Evolutionary conservation across 2,329 filamentous ascomycete species (phyloP).

Genomic region (Arthrobotrys sinensis): DNA sequence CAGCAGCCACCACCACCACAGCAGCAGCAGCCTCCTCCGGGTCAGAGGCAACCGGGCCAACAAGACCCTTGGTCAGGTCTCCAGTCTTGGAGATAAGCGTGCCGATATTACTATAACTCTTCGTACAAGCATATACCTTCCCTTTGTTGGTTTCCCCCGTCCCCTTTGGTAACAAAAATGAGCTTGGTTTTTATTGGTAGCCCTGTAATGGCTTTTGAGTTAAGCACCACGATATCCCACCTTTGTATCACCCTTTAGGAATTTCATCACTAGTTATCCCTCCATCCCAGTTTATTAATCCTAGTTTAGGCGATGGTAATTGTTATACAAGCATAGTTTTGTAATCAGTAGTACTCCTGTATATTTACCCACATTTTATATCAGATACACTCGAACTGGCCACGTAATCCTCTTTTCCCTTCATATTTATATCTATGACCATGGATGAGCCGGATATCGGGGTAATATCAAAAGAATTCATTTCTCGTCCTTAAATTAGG

Average conservation of each 20-base stretch:
- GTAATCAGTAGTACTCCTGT: slow-evolving; percentile 49
- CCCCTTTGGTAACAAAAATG: slow-evolving; percentile 27
- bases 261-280: neutral
- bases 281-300: neutral
- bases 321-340: slow-evolving; percentile 39
- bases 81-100: slow-evolving; percentile 64
- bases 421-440: too few relatives aligned
- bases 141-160: slow-evolving; percentile 4
- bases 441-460: too few relatives aligned
- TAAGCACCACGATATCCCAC: slow-evolving; percentile 55
- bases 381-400: slow-evolving; percentile 2
- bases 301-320: slow-evolving; percentile 32
- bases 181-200: slow-evolving; percentile 21
- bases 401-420: neutral
- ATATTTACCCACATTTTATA: slow-evolving; percentile 43
- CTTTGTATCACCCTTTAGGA: slow-evolving; percentile 33
- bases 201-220: slow-evolving; percentile 30
- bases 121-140: neutral
- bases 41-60: slow-evolving; percentile 65
- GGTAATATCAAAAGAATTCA: too few relatives aligned
- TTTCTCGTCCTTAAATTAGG: too few relatives aligned
- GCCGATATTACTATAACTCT: neutral
- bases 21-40: slow-evolving; percentile 20
- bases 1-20: slow-evolving; percentile 63
- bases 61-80: slow-evolving; percentile 66